Percentiles rank a stretch among this genome's conserved stretches.
Conservation (phyloP, 2,329 filamentous ascomycete species). For the Aspergillus neotritici region DNA sequence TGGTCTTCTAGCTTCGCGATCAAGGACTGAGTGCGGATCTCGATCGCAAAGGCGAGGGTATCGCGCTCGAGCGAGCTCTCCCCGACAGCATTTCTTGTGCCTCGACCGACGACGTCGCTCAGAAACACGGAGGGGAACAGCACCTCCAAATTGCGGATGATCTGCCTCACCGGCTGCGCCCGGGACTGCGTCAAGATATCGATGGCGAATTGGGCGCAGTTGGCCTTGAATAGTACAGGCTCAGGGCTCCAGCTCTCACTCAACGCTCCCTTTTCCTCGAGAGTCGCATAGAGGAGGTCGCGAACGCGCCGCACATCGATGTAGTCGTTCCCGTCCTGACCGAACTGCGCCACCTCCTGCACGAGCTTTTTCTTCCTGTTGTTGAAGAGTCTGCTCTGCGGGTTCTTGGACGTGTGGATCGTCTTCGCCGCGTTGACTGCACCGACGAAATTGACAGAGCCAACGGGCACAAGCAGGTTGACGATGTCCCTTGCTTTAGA, state of each 20-base stretch:
- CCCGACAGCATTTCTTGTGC: constrained; percentile 19
- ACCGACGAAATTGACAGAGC: constrained; percentile 18
- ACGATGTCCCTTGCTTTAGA: constrained; percentile 30
- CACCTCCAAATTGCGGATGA: constrained; percentile 29
- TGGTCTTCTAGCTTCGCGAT: constrained; percentile 40
- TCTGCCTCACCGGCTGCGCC: constrained; percentile 18
- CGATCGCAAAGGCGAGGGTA: constrained; percentile 47
- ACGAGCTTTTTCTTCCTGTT: constrained; percentile 20
- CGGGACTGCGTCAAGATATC: constrained; percentile 28
- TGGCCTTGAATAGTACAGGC: constrained; percentile 40
- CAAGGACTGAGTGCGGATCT: constrained; percentile 52
- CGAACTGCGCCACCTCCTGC: constrained; percentile 23
- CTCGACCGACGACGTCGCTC: constrained; percentile 18
- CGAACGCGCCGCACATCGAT: constrained; percentile 31
- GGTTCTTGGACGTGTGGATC: constrained; percentile 24
- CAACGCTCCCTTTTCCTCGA: constrained; percentile 13
- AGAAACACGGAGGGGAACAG: constrained; percentile 34
- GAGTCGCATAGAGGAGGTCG: constrained; percentile 24
- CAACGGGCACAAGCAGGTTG: constrained; percentile 29
- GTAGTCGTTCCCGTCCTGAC: constrained; percentile 23
- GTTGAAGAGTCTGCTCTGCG: constrained; percentile 25
- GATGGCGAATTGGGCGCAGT: constrained; percentile 38
- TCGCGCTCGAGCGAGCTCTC: constrained; percentile 36
- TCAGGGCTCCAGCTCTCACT: constrained; percentile 29
- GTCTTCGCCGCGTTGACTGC: constrained; percentile 26